A percentile compares a stretch with the other conserved stretches of the same genome.
These are phyloP conservation scores for Wickerhamiella azyma DNA, from an alignment of 805 yeast genomes.

Conservation along the genomic window DNA sequence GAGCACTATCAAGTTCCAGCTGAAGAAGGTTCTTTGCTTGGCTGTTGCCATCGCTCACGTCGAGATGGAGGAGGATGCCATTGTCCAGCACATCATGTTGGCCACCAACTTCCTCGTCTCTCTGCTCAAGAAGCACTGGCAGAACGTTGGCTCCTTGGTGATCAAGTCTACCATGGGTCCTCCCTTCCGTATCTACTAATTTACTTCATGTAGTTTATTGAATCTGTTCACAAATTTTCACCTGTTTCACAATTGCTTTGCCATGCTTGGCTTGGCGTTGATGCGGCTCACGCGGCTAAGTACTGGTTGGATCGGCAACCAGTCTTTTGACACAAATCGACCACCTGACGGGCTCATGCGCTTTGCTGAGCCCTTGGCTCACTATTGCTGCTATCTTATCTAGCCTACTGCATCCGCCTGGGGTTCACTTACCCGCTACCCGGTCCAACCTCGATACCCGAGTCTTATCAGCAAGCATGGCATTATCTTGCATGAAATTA, in stretches of 20 bases:
- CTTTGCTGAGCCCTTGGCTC: no score
- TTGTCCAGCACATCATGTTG: conserved; percentile 97
- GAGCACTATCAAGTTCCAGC: conserved; percentile 99
- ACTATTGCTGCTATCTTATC: no score
- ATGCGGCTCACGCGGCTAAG: no score
- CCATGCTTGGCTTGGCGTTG: no score
- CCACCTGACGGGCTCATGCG: no score
- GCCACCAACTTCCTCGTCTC: conserved; percentile 98
- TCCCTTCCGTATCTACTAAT: conserved; percentile 96
- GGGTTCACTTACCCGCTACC: background rate
- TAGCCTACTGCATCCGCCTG: background rate
- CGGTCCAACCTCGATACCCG: background rate
- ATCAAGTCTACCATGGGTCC: conserved; percentile 99
- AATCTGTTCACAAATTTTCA: background rate
- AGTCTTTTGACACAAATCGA: no score
- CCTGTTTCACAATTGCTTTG: no score
- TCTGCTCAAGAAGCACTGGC: conserved; percentile 99
- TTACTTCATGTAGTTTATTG: background rate
- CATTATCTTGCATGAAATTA: background rate
- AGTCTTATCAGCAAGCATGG: background rate
- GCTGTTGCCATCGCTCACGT: conserved; percentile 99
- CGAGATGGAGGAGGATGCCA: conserved; percentile 94
- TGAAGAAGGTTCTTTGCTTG: conserved; percentile 98
- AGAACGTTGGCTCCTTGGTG: conserved; percentile 98
- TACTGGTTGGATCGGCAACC: no score